Percentiles rank a stretch among this genome's conserved stretches.
Conservation (phyloP, 2,329 filamentous ascomycete species). For the Grosmannia penicillata region DNA sequence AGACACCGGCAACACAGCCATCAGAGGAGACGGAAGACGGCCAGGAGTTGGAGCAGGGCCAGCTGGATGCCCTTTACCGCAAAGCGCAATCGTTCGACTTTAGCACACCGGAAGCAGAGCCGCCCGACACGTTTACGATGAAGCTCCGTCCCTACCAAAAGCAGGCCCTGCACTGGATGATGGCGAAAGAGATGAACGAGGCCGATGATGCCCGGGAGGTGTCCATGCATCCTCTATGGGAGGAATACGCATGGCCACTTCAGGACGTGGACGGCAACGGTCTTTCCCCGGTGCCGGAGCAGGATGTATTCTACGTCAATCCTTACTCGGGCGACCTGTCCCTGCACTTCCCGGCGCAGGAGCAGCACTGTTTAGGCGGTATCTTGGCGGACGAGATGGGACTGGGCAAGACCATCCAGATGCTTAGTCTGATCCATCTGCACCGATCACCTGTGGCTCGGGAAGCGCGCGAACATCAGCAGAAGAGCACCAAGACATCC, state of each 20-base stretch:
- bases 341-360: constrained; percentile 79
- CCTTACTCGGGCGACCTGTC: constrained; percentile 92
- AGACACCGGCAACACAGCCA: constrained; percentile 22
- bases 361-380: constrained; percentile 87
- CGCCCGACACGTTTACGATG: constrained; percentile 69
- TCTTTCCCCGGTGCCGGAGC: constrained; percentile 47
- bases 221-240: constrained; percentile 96
- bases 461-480: constrained; percentile 18
- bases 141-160: constrained; percentile 83
- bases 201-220: constrained; percentile 31
- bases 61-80: constrained; percentile 83
- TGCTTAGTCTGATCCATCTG: constrained; percentile 84
- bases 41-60: constrained; percentile 84
- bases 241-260: constrained; percentile 80
- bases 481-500: constrained; percentile 9
- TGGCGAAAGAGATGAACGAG: constrained; percentile 76
- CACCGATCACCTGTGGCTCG: constrained; percentile 48
- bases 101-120: constrained; percentile 72
- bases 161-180: constrained; percentile 93
- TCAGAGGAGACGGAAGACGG: constrained; percentile 67
- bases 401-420: constrained; percentile 94
- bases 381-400: constrained; percentile 97
- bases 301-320: constrained; percentile 80
- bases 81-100: constrained; percentile 98
- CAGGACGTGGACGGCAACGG: constrained; percentile 78